Conservation (phyloP, 129 eudicot genomes). For the Gnaphalium uliginosum region DNA sequence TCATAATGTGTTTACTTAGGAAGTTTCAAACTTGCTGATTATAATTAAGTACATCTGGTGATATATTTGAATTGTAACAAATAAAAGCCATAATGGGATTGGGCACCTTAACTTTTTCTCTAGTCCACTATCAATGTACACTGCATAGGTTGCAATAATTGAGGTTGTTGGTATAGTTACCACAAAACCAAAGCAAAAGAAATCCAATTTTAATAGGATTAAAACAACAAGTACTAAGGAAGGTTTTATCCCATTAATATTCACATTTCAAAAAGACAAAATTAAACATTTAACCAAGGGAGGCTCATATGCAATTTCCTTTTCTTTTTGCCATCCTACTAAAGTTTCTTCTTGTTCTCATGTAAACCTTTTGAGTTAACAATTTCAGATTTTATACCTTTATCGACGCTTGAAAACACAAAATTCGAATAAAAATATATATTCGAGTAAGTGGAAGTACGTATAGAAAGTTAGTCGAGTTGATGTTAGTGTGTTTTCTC, state of each 20-base stretch:
- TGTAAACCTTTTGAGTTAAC: neutral
- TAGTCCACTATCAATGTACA: neutral
- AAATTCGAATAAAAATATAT: neutral
- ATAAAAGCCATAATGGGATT: neutral
- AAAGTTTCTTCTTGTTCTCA: conserved; percentile 15
- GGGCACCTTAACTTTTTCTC: neutral
- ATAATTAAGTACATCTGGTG: no score
- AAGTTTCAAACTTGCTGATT: no score
- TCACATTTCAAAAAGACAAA: conserved; percentile 5
- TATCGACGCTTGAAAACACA: neutral
- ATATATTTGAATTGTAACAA: no score
- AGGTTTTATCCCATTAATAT: conserved; percentile 29
- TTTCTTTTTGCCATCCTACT: conserved; percentile 13
- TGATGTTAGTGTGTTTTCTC: neutral
- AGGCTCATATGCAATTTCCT: conserved; percentile 28
- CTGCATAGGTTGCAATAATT: conserved; percentile 13
- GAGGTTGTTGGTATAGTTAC: conserved; percentile 38
- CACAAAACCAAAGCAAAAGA: conserved; percentile 32
- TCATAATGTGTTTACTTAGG: no score
- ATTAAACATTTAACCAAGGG: conserved; percentile 29
- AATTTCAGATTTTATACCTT: neutral
- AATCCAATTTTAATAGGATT: conserved; percentile 19
- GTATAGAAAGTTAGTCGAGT: neutral
- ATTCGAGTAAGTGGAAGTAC: neutral
- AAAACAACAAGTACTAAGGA: conserved; percentile 22